A percentile compares a stretch with the other conserved stretches of the same genome.
phyloP scores from a whole-genome alignment of 306 rosid genomes.

The Hylodesmum podocarpum region DNA sequence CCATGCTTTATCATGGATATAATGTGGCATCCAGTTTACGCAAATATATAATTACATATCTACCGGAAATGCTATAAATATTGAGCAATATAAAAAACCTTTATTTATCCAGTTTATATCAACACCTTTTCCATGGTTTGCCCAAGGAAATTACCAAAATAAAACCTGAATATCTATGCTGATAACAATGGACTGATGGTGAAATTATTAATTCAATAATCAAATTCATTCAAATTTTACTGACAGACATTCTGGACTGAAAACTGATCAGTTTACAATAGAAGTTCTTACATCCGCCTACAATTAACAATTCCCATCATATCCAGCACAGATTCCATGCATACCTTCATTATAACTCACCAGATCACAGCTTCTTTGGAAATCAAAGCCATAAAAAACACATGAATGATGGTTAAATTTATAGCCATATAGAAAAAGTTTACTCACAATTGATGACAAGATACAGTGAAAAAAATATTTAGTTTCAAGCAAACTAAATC shows the following conservation, averaged over 20 bases:
- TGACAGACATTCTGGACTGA: neutral
- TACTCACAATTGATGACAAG: conserved; percentile 16
- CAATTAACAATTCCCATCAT: neutral
- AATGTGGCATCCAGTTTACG: conserved; percentile 14
- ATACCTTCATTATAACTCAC: conserved; percentile 4
- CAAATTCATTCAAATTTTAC: neutral
- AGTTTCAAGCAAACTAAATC: conserved; percentile 2
- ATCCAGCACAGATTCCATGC: neutral
- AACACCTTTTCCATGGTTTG: conserved; percentile 1
- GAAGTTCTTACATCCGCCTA: neutral
- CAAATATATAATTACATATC: neutral
- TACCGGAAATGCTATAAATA: conserved; percentile 22
- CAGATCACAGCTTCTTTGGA: neutral
- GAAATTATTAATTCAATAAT: conserved; percentile 2
- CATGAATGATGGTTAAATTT: neutral
- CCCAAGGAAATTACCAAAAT: neutral
- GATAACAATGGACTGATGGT: neutral
- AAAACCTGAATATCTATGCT: conserved; percentile 25
- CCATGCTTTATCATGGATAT: conserved; percentile 10
- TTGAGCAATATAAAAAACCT: neutral
- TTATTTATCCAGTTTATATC: too few species aligned
- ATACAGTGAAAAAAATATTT: conserved; percentile 19
- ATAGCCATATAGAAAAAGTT: neutral
- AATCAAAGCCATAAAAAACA: conserved; percentile 19
- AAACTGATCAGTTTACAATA: conserved; percentile 11